phyloP scores from a whole-genome alignment of 2,329 filamentous ascomycete genomes.

The Monosporascus sp. region DNA sequence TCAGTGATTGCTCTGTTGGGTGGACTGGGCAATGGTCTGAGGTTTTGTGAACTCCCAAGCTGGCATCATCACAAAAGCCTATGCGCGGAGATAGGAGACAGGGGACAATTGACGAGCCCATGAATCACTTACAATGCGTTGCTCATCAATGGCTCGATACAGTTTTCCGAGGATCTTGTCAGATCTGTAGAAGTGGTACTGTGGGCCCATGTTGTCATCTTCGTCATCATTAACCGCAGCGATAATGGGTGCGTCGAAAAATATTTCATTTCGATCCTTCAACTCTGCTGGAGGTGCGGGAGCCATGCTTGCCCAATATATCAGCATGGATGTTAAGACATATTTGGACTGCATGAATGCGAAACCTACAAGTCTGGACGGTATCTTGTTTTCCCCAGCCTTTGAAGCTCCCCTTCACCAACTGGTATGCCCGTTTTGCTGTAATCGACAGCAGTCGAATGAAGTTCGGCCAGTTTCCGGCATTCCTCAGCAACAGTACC shows the following conservation, averaged over 20 bases:
- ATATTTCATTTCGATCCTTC: slow-evolving; percentile 38
- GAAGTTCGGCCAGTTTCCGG: slow-evolving; percentile 51
- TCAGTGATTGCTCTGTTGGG: too few species aligned
- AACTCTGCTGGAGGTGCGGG: slow-evolving; percentile 39
- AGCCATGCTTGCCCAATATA: slow-evolving; percentile 32
- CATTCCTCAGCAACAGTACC: slow-evolving; percentile 53
- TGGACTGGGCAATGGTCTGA: too few species aligned
- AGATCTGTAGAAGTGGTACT: slow-evolving; percentile 58
- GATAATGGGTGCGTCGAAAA: slow-evolving; percentile 27
- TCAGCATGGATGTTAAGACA: not conserved
- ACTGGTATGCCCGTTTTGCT: slow-evolving; percentile 67
- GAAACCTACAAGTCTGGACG: slow-evolving; percentile 51
- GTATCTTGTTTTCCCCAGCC: slow-evolving; percentile 24
- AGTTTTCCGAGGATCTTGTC: slow-evolving; percentile 63
- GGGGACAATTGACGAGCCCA: too few species aligned
- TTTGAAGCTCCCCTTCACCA: slow-evolving; percentile 37
- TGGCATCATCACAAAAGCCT: too few species aligned
- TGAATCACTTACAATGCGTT: slow-evolving; percentile 38
- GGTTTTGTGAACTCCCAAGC: too few species aligned
- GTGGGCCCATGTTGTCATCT: slow-evolving; percentile 39
- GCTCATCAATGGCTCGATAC: slow-evolving; percentile 69
- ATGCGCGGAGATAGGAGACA: too few species aligned
- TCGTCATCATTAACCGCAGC: slow-evolving; percentile 35
- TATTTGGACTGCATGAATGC: not conserved
- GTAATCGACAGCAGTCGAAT: slow-evolving; percentile 69